Base-by-base conservation (phyloP, 2,329 filamentous ascomycete species). In the Huntiella moniliformis region DNA sequence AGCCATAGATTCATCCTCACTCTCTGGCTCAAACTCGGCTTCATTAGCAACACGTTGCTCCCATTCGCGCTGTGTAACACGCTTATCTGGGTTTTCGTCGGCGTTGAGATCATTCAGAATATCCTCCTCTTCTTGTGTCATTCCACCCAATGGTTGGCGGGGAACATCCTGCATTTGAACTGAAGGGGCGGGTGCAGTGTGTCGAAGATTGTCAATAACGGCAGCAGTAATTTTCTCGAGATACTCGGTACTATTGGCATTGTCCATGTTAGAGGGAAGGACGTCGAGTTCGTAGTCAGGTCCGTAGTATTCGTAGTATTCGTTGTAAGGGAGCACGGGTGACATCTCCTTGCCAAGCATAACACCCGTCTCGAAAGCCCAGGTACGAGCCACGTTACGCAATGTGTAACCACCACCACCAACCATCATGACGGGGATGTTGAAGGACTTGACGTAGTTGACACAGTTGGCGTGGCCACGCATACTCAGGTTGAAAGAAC, bases 401-500 rank as follows among this genome's bases (percentile, higher is more conserved):
- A 93, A 92, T 1, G 91, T 98, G 63, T 98, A 98, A 41, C 91
- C 91, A 52, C 91, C 91, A 12, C 91, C 91, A 31, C 91, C 91
- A 13, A 98, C 76, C 15, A 98, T 81, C n/a, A 98, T 71, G 2
- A 92, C 79, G 0, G 91, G 91, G 7, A 91, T 68, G 28, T 76
- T 73, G 59, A 88, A 87, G 51, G 74, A 79, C 63, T 94, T 95
- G 53, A 93, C 84, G 55, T 81, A 96, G 53, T 79, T 80, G 53
- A 96, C 85, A 59, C 91, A 98, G 61, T 86, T 86, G 53, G 88
- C 87, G 60, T 98, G 91, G 3, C 88, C 88, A 55, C 80, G 79
- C 74, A 98, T 95, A 62, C 92, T 96, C 51, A 98, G 71, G 60
- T 96, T 98, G 70, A 98, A 98, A 61, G 87, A 92, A 44, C 91